Evolutionary conservation across 2,329 filamentous ascomycete species (phyloP).

Genomic region (Didymellaceae sp.): DNA sequence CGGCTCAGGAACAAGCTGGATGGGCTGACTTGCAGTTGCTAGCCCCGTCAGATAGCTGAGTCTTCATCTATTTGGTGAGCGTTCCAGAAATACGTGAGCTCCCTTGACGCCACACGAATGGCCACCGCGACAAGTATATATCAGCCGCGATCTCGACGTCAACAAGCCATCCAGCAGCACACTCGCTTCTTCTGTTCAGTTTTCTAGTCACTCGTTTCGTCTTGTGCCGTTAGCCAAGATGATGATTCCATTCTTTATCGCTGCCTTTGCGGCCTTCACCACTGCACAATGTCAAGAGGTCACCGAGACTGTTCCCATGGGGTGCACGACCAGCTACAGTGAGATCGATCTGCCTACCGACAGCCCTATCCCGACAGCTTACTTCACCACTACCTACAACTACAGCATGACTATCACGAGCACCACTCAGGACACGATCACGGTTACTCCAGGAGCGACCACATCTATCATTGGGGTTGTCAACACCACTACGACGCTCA

Average conservation of each 20-base stretch:
- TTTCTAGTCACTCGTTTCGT: conserved; percentile 17
- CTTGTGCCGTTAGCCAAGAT: conserved; percentile 20
- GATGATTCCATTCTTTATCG: conserved; percentile 23
- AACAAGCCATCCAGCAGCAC: conserved; percentile 25
- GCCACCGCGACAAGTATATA: conserved; percentile 1
- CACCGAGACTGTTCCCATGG: conserved; percentile 17
- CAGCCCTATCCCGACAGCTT: conserved; percentile 19
- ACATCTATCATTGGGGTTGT: conserved; percentile 28
- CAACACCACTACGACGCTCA: conserved; percentile 22
- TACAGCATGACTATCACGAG: conserved; percentile 17
- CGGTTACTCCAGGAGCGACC: conserved; percentile 28
- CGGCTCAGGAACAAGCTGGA: not conserved
- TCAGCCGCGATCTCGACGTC: not conserved
- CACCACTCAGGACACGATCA: conserved; percentile 24
- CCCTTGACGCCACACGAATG: conserved; percentile 7
- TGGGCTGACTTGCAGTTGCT: conserved; percentile 6
- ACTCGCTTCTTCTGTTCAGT: conserved; percentile 23
- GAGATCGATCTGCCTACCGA: conserved; percentile 22
- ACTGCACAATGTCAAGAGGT: conserved; percentile 18
- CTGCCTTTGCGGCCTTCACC: conserved; percentile 27
- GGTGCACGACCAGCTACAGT: conserved; percentile 24
- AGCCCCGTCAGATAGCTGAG: not conserved
- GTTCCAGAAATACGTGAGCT: not conserved
- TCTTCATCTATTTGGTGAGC: conserved; percentile 6
- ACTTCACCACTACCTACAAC: conserved; percentile 17